Percentiles rank a stretch among this genome's conserved stretches.
phyloP scores from a whole-genome alignment of 441 rosid species.

The Dalechampia spathulata region DNA sequence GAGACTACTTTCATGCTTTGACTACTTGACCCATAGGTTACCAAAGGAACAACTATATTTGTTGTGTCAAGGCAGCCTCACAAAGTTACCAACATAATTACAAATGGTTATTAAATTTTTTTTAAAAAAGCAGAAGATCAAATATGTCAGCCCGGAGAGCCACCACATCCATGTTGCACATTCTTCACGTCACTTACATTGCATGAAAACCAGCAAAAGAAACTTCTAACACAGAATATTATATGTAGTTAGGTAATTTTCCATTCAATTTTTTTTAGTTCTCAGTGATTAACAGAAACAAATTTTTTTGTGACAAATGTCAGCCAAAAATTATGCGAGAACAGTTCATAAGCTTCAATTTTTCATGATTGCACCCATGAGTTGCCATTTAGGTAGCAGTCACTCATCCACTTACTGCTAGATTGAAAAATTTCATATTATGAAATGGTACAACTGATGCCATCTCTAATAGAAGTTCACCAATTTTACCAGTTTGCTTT shows the following conservation, averaged over 20 bases:
- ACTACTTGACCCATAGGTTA: no score
- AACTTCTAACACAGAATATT: no score
- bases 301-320: not conserved
- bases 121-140: not conserved
- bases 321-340: not conserved
- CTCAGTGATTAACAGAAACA: not conserved
- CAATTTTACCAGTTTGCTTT: not conserved
- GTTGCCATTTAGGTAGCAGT: conserved; percentile 3
- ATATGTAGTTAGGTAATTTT: no score
- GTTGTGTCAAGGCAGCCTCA: no score
- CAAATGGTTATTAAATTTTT: no score
- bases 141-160: not conserved
- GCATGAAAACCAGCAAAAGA: not conserved
- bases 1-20: no score
- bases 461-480: not conserved
- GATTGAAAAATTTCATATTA: not conserved
- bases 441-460: conserved; percentile 1
- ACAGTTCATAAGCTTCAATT: not conserved
- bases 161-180: not conserved
- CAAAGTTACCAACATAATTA: no score
- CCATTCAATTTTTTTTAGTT: not conserved
- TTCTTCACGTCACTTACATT: not conserved
- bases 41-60: no score
- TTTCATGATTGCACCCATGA: not conserved
- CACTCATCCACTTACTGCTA: not conserved